Conservation (phyloP, 768 basidiomycete genomes). For the Crassisporium funariophilum region DNA sequence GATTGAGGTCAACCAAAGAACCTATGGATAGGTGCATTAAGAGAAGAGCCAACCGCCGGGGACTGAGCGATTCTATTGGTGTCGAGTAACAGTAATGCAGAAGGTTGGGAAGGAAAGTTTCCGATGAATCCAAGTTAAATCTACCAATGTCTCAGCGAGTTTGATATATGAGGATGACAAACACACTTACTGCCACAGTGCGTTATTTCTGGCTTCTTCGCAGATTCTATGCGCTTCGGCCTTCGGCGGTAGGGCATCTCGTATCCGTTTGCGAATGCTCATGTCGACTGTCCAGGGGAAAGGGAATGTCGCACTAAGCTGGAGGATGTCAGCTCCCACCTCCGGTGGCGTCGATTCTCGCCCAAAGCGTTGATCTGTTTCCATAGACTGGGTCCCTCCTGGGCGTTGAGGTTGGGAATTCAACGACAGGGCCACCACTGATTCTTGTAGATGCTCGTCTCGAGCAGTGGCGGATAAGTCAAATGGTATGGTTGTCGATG, state of each 20-base stretch:
- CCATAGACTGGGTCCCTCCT: slow-evolving; percentile 22
- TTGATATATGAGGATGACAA: too few relatives aligned
- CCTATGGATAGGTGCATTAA: slow-evolving; percentile 77
- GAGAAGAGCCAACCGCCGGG: slow-evolving; percentile 65
- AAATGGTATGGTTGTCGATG: neutral
- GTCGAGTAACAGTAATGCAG: slow-evolving; percentile 69
- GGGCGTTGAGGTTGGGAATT: slow-evolving; percentile 23
- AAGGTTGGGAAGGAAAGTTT: slow-evolving; percentile 70
- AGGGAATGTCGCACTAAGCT: slow-evolving; percentile 68
- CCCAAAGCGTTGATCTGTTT: slow-evolving; percentile 9
- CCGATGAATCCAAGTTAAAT: slow-evolving; percentile 70
- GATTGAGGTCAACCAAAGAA: slow-evolving; percentile 63
- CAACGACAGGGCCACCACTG: slow-evolving; percentile 26
- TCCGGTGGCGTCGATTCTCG: slow-evolving; percentile 34
- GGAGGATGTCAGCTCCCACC: slow-evolving; percentile 50
- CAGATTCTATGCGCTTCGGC: slow-evolving; percentile 62
- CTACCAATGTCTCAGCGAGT: too few relatives aligned
- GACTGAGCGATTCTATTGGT: slow-evolving; percentile 59
- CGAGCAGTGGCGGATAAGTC: slow-evolving; percentile 8
- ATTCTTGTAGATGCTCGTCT: slow-evolving; percentile 26
- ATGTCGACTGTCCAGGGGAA: slow-evolving; percentile 70
- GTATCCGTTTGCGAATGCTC: slow-evolving; percentile 62
- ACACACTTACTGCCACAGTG: slow-evolving; percentile 68
- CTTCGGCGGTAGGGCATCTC: slow-evolving; percentile 61
- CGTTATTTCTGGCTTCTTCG: slow-evolving; percentile 64